These are phyloP conservation scores for Prosopis cineraria DNA, from an alignment of 306 rosid species.

Conservation along the genomic window DNA sequence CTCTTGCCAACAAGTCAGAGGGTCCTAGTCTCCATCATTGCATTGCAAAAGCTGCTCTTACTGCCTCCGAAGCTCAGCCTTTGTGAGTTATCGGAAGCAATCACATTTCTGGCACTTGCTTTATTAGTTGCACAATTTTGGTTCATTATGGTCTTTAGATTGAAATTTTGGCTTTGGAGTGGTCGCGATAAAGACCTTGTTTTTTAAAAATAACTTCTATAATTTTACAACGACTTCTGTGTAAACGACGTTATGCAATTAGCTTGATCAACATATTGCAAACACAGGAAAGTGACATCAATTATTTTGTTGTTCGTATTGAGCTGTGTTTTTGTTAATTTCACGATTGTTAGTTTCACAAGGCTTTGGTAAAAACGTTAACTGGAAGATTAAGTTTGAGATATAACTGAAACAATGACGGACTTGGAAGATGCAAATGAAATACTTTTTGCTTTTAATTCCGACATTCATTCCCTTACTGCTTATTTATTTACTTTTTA, in stretches of 20 bases:
- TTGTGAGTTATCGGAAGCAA: conserved; percentile 44
- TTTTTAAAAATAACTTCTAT: not conserved
- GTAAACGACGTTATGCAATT: not conserved
- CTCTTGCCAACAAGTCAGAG: conserved; percentile 33
- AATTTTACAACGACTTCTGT: not conserved
- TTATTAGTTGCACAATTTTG: not conserved
- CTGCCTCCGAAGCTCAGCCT: conserved; percentile 54
- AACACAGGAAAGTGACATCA: not conserved
- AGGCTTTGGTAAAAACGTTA: not conserved
- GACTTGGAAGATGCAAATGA: not conserved
- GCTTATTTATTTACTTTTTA: conserved; percentile 8
- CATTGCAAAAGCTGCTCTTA: conserved; percentile 56
- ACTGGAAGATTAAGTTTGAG: not conserved
- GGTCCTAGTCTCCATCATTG: conserved; percentile 50
- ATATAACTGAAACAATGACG: not conserved
- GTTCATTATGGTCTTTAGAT: not conserved
- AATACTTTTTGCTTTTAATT: conserved; percentile 15
- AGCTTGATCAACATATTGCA: not conserved
- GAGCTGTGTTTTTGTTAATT: not conserved
- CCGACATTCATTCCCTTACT: not conserved
- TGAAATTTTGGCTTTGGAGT: conserved; percentile 3
- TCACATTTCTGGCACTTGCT: not conserved
- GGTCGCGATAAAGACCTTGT: not conserved
- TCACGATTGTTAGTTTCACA: not conserved
- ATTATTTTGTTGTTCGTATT: not conserved